A percentile compares a stretch with the other conserved stretches of the same genome.
phyloP scores from a whole-genome alignment of 805 yeast species.

The Wickerhamomyces sydowiorum region DNA sequence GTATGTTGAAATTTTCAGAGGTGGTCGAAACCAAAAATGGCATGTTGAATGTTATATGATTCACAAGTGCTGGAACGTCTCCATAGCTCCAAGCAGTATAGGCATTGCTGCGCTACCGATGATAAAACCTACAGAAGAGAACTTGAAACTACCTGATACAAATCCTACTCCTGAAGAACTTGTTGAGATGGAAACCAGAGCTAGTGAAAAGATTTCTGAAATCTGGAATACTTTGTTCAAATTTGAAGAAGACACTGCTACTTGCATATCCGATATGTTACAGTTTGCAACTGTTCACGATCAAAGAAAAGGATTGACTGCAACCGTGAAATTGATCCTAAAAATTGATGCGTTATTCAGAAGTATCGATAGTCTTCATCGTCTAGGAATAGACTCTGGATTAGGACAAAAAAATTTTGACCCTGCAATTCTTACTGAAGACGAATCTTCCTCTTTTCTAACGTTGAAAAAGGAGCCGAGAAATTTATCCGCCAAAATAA shows the following conservation, averaged over 20 bases:
- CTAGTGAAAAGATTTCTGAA: slow-evolving; percentile 52
- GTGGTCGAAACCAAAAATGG: slow-evolving; percentile 94
- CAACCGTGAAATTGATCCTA: slow-evolving; percentile 67
- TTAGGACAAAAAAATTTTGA: neutral
- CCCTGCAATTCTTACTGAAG: neutral
- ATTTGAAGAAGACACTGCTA: slow-evolving; percentile 87
- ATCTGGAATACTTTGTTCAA: slow-evolving; percentile 87
- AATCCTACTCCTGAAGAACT: slow-evolving; percentile 43
- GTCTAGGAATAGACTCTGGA: slow-evolving; percentile 18
- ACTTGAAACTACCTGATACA: slow-evolving; percentile 20
- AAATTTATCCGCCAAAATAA: slow-evolving; percentile 80
- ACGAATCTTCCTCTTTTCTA: slow-evolving; percentile 9
- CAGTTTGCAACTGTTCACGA: slow-evolving; percentile 74
- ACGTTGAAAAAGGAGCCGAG: slow-evolving; percentile 46
- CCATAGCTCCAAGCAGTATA: slow-evolving; percentile 56
- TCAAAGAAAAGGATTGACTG: slow-evolving; percentile 57
- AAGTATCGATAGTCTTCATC: slow-evolving; percentile 55
- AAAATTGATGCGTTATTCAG: slow-evolving; percentile 72
- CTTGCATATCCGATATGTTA: slow-evolving; percentile 87
- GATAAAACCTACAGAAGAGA: slow-evolving; percentile 19
- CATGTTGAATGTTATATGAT: slow-evolving; percentile 99
- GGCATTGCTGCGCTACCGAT: slow-evolving; percentile 34
- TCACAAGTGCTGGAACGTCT: slow-evolving; percentile 92
- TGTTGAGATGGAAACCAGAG: slow-evolving; percentile 52
- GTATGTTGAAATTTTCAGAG: slow-evolving; percentile 86